Percentiles rank a stretch among this genome's conserved stretches.
These are phyloP conservation scores for Rhodomyrtus tomentosa DNA, from an alignment of 345 rosid genomes.

Conservation along the genomic window DNA sequence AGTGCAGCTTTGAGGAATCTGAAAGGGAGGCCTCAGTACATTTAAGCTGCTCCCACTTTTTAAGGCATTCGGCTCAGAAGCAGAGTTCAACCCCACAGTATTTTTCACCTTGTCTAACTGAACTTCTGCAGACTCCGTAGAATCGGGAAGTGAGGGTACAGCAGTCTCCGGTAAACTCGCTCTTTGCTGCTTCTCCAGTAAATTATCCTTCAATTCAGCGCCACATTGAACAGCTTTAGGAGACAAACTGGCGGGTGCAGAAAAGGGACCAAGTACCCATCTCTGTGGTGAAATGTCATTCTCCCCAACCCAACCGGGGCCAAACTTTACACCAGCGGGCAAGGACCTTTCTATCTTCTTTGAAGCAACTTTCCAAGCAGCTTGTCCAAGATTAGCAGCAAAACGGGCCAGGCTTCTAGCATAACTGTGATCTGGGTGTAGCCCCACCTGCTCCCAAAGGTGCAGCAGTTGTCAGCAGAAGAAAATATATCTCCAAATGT, in stretches of 20 bases:
- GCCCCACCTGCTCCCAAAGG: slow-evolving; percentile 53
- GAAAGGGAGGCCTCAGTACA: slow-evolving; percentile 14
- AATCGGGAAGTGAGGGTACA: slow-evolving; percentile 1
- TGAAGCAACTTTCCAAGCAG: slow-evolving; percentile 57
- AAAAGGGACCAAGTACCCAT: slow-evolving; percentile 6
- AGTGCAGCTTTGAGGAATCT: slow-evolving; percentile 7
- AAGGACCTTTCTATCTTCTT: slow-evolving; percentile 41
- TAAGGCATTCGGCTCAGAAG: neutral
- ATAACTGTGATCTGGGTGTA: slow-evolving; percentile 61
- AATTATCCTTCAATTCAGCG: slow-evolving; percentile 5
- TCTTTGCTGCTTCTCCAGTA: slow-evolving; percentile 2
- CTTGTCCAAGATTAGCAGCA: slow-evolving; percentile 65
- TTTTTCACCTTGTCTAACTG: slow-evolving; percentile 7
- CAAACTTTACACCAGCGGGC: slow-evolving; percentile 49
- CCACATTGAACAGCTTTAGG: neutral
- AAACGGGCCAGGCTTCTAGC: slow-evolving; percentile 74
- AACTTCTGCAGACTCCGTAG: slow-evolving; percentile 13
- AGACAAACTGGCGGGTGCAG: slow-evolving; percentile 9
- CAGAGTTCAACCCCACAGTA: slow-evolving; percentile 7
- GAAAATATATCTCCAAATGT: neutral
- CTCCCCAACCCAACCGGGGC: slow-evolving; percentile 89
- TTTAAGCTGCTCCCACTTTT: slow-evolving; percentile 9
- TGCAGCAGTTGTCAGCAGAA: neutral
- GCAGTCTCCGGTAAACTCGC: slow-evolving; percentile 7
- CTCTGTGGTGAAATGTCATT: slow-evolving; percentile 32